Percentiles rank a stretch among this genome's conserved stretches.
These are phyloP conservation scores for Coniosporium uncinatum DNA, from an alignment of 2,329 filamentous ascomycete genomes.

Conservation along the genomic window DNA sequence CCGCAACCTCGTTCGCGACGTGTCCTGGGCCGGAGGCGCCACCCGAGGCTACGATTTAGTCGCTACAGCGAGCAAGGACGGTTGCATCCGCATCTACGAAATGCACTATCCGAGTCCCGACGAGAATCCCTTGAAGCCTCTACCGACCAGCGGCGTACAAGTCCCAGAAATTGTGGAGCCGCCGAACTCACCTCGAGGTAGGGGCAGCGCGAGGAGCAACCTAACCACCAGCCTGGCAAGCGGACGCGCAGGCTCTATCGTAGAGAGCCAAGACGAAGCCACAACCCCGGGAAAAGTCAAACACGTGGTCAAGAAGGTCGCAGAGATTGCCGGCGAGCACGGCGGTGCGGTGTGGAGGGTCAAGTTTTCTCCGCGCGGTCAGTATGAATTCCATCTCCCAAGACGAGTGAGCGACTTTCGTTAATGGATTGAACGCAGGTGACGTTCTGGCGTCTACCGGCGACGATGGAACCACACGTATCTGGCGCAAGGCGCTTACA, in stretches of 20 bases:
- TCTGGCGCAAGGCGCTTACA: conserved; percentile 40
- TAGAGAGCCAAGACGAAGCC: conserved; percentile 36
- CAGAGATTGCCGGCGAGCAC: conserved; percentile 60
- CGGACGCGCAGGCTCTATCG: not conserved
- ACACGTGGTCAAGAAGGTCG: conserved; percentile 58
- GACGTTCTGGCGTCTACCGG: conserved; percentile 72
- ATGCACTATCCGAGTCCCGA: conserved; percentile 10
- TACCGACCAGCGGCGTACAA: conserved; percentile 4
- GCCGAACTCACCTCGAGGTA: not conserved
- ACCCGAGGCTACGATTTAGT: conserved; percentile 87
- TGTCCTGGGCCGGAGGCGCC: conserved; percentile 90
- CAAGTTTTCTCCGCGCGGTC: too few relatives aligned
- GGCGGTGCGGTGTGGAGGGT: conserved; percentile 27
- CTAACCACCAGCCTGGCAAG: not conserved
- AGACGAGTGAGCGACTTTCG: too few relatives aligned
- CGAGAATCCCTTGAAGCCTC: conserved; percentile 3
- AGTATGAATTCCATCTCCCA: too few relatives aligned
- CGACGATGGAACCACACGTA: conserved; percentile 59
- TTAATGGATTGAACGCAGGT: too few relatives aligned
- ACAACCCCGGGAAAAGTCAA: conserved; percentile 60
- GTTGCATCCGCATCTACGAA: conserved; percentile 83
- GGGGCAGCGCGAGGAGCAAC: conserved; percentile 30
- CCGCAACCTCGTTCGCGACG: conserved; percentile 73
- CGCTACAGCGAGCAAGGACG: conserved; percentile 91
- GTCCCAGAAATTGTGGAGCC: conserved; percentile 16